Percentiles rank a stretch among this genome's conserved stretches.
Evolutionary conservation across 2,329 filamentous ascomycete genomes (phyloP).

Genomic region (Calonectria henricotiae): DNA sequence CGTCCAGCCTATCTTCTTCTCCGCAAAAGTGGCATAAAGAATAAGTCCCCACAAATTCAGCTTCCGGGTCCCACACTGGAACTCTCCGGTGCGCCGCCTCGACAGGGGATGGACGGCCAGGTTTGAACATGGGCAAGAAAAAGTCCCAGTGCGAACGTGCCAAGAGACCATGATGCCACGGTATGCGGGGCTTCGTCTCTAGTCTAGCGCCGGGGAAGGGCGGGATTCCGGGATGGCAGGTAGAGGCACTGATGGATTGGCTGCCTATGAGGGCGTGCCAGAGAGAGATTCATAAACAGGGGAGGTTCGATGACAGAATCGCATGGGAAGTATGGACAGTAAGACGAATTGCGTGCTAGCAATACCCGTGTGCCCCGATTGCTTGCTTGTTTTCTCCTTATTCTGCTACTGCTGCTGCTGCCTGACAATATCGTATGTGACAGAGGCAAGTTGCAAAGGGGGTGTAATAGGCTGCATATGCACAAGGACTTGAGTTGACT

Average conservation of each 20-base stretch:
- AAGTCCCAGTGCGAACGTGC: constrained; percentile 21
- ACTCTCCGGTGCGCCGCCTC: constrained; percentile 34
- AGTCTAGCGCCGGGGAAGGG: constrained; percentile 41
- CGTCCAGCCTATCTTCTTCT: constrained; percentile 43
- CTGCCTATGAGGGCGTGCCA: constrained; percentile 26
- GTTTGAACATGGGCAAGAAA: constrained; percentile 27
- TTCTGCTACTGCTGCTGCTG: not conserved
- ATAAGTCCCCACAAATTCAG: constrained; percentile 42
- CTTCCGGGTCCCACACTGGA: constrained; percentile 39
- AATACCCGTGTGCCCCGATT: constrained; percentile 16
- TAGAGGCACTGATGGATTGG: constrained; percentile 29
- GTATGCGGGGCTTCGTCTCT: constrained; percentile 22
- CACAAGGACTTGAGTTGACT: constrained; percentile 35
- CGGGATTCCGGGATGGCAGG: constrained; percentile 35
- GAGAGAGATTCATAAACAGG: constrained; percentile 32
- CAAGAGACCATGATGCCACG: constrained; percentile 29
- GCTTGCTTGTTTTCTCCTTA: constrained; percentile 25
- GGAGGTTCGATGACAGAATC: constrained; percentile 12
- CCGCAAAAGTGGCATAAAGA: constrained; percentile 35
- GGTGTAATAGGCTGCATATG: constrained; percentile 31
- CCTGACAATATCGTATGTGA: not conserved
- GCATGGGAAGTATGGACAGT: constrained; percentile 33
- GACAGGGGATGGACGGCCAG: constrained; percentile 25
- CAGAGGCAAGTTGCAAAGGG: constrained; percentile 19
- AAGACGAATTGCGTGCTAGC: constrained; percentile 37